These are phyloP conservation scores for Trichomonascus vanleenenianus DNA, from an alignment of 805 yeast species.

Conservation along the genomic window DNA sequence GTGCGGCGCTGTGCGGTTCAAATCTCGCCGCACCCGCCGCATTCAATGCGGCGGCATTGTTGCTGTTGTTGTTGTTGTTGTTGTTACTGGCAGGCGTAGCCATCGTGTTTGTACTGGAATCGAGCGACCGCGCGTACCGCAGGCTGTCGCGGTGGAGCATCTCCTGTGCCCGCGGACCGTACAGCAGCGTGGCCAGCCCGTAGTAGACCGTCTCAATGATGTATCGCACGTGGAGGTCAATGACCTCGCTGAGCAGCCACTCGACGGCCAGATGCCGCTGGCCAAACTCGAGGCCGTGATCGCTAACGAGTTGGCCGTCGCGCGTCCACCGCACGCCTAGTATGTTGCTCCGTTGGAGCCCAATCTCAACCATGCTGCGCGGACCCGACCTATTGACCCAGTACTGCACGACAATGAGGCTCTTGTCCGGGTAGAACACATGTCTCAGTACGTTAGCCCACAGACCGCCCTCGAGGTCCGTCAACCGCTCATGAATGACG, in stretches of 20 bases:
- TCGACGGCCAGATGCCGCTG: conserved; percentile 29
- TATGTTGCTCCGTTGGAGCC: conserved; percentile 40
- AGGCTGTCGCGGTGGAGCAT: no score
- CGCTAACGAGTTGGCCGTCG: conserved; percentile 39
- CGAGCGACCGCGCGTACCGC: no score
- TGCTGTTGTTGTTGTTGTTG: no score
- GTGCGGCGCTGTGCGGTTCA: no score
- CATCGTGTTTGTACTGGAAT: background rate
- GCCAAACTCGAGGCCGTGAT: conserved; percentile 27
- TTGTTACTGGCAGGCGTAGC: no score
- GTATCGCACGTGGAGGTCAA: conserved; percentile 34
- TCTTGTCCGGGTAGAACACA: conserved; percentile 46
- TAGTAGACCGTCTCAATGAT: conserved; percentile 27
- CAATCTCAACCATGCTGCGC: conserved; percentile 53
- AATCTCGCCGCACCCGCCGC: no score
- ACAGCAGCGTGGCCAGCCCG: conserved; percentile 1
- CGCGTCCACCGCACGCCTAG: conserved; percentile 56
- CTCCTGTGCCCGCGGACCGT: background rate
- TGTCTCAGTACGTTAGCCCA: conserved; percentile 60
- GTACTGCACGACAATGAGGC: conserved; percentile 50
- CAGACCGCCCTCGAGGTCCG: conserved; percentile 38
- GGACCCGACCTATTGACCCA: conserved; percentile 51
- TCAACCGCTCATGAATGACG: conserved; percentile 49
- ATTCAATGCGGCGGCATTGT: no score
- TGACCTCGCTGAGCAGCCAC: conserved; percentile 31